Base-by-base conservation (phyloP, 1,284 basidiomycete species). In the Puccinia triticina region DNA sequence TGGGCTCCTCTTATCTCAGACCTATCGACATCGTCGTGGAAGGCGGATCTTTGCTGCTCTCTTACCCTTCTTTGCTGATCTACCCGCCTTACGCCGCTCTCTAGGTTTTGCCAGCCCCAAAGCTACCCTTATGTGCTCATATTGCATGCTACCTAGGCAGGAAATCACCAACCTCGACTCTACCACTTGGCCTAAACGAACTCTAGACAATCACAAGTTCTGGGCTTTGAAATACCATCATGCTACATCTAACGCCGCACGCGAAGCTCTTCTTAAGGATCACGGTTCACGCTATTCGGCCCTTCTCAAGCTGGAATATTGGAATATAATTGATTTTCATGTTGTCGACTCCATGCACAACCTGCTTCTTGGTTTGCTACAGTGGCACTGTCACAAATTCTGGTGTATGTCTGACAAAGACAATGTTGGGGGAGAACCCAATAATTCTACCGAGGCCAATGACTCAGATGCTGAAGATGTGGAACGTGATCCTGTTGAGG, bases 1-100 rank as follows among this genome's bases (percentile, higher is more conserved):
- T 14, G 88, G 88, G 0, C 79, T 88, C 5, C 79, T 18, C 32
- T 40, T 79, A 26, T 69, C 67, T 55, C 32, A 48, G 57, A 73
- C 78, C 26, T 21, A 59, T 29, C 43, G 23, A 12, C 67, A 73
- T 29, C 26, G n/a, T 12, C 14, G 66, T 11, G 79, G 79, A 3
- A 40, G 71, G n/a, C 71, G 21, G 0, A 64, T 81, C 21, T 61
- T 37, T 34, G 71, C 67, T 2, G 78, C 75, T 12, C 67, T 84
- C 0, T 67, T 76, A n/a, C 83, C 74, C 7, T 75, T 84, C 10
- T 74, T 84, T 34, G 78, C 53, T 23, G 84, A 84, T 76, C 50
- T 84, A 23, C 83, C 83, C 12, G 83, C 83, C 59, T 50, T 69
- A 0, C 71, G 83, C 18, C 37, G 79, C 8, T 26, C 57, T n/a